These are phyloP conservation scores for Daldinia childiae DNA, from an alignment of 495 filamentous ascomycete genomes.

Conservation along the genomic window DNA sequence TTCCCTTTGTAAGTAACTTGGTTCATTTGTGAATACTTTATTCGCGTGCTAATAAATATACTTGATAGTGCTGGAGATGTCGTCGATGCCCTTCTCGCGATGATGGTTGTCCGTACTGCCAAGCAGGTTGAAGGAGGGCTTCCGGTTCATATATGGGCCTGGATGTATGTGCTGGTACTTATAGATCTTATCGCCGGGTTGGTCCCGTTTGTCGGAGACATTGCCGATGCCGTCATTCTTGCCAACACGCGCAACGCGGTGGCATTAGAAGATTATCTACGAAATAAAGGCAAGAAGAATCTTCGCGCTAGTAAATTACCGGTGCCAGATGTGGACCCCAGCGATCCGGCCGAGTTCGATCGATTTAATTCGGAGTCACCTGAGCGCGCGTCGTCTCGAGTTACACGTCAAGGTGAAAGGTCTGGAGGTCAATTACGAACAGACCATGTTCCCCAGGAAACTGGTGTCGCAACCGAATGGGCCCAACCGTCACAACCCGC, in stretches of 20 bases:
- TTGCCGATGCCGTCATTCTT: slow-evolving; percentile 70
- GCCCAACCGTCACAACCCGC: slow-evolving; percentile 32
- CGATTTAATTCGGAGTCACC: slow-evolving; percentile 40
- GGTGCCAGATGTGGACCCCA: slow-evolving; percentile 52
- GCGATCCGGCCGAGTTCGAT: slow-evolving; percentile 55
- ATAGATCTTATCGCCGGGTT: slow-evolving; percentile 85
- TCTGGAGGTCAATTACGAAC: slow-evolving; percentile 11
- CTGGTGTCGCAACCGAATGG: slow-evolving; percentile 32
- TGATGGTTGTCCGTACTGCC: slow-evolving; percentile 75
- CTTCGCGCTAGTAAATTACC: slow-evolving; percentile 46
- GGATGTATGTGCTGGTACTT: slow-evolving; percentile 80
- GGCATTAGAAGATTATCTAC: slow-evolving; percentile 75
- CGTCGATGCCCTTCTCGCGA: slow-evolving; percentile 71
- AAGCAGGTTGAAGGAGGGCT: slow-evolving; percentile 76
- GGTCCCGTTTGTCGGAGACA: slow-evolving; percentile 84
- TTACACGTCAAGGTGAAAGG: slow-evolving; percentile 18
- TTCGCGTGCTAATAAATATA: slow-evolving; percentile 17
- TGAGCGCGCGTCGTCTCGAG: slow-evolving; percentile 26
- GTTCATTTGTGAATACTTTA: not conserved
- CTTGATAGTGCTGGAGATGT: slow-evolving; percentile 74
- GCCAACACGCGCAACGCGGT: slow-evolving; percentile 83
- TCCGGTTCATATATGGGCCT: slow-evolving; percentile 59
- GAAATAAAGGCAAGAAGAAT: slow-evolving; percentile 64
- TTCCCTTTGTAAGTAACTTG: slow-evolving; percentile 74
- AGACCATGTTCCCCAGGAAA: slow-evolving; percentile 31